Evolutionary conservation across 345 rosid genomes (phyloP).

Genomic region (Dipteronia sinensis): DNA sequence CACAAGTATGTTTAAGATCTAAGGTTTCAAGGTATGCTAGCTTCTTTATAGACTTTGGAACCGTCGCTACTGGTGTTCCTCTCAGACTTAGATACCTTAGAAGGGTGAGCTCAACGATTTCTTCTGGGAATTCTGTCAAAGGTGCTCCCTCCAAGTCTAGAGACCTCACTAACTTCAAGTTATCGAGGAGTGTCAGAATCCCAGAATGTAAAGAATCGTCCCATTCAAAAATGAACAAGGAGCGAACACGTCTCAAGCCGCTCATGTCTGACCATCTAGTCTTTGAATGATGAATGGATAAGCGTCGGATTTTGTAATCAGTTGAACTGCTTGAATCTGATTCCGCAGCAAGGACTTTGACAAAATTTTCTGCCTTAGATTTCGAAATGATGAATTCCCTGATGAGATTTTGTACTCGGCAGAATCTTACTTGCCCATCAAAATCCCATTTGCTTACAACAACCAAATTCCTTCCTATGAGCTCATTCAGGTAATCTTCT

Average conservation of each 20-base stretch:
- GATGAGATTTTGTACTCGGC: constrained; percentile 20
- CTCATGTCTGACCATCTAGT: not conserved
- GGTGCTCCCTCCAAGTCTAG: constrained; percentile 2
- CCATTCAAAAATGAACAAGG: not conserved
- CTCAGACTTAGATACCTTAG: constrained; percentile 5
- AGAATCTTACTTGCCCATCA: constrained; percentile 2
- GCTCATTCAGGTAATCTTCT: constrained; percentile 20
- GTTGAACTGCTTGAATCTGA: not conserved
- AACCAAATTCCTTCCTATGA: constrained; percentile 19
- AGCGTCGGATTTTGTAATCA: not conserved
- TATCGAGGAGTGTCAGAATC: not conserved
- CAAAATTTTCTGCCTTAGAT: constrained; percentile 15
- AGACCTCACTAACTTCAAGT: not conserved
- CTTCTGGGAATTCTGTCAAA: not conserved
- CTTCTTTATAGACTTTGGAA: constrained; percentile 15
- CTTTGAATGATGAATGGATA: not conserved
- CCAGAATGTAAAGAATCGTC: not conserved
- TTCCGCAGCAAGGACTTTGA: not conserved
- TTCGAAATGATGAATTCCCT: constrained; percentile 12
- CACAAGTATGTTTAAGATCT: not conserved
- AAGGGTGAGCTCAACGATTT: not conserved
- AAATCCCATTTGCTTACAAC: not conserved
- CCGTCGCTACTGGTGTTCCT: not conserved
- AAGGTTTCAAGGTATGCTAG: constrained; percentile 7
- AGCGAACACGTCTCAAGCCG: not conserved